Percentiles rank a stretch among this genome's conserved stretches.
These are phyloP conservation scores for Collybia nuda DNA, from an alignment of 768 basidiomycete genomes.

Conservation along the genomic window DNA sequence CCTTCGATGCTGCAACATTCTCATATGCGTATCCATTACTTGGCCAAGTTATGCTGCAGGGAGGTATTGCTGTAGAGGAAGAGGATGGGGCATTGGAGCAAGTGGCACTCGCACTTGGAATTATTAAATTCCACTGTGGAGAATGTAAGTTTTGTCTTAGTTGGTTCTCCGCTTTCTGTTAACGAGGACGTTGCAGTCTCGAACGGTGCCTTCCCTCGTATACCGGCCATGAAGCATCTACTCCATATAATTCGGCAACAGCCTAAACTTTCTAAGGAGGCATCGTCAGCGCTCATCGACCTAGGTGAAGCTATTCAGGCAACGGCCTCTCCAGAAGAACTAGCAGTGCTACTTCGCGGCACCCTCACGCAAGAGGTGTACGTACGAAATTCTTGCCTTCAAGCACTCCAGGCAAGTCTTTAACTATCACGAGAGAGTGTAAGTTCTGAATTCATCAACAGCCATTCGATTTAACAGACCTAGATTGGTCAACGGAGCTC, in stretches of 20 bases:
- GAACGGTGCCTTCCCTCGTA: conserved; percentile 71
- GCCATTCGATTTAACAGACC: conserved; percentile 93
- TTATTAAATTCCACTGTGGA: conserved; percentile 68
- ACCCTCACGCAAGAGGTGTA: conserved; percentile 85
- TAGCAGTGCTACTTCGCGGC: conserved; percentile 64
- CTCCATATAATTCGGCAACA: conserved; percentile 74
- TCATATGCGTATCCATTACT: conserved; percentile 79
- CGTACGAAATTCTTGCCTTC: conserved; percentile 86
- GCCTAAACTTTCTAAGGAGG: conserved; percentile 80
- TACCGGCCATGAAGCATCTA: conserved; percentile 65
- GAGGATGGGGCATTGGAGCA: conserved; percentile 80
- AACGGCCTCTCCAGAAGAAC: conserved; percentile 63
- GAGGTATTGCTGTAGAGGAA: conserved; percentile 64
- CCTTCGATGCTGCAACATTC: conserved; percentile 86
- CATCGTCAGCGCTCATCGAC: conserved; percentile 76
- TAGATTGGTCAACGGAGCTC: conserved; percentile 89
- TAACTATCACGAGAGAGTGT: neutral
- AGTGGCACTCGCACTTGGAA: conserved; percentile 68
- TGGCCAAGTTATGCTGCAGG: conserved; percentile 60
- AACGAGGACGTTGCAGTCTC: conserved; percentile 49
- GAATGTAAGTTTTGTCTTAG: conserved; percentile 56
- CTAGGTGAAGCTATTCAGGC: conserved; percentile 77
- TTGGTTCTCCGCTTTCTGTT: neutral
- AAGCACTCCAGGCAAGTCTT: conserved; percentile 73
- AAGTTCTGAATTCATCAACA: conserved; percentile 25